These are phyloP conservation scores for Podosphaera fusca DNA, from an alignment of 2,329 filamentous ascomycete species.

Conservation along the genomic window DNA sequence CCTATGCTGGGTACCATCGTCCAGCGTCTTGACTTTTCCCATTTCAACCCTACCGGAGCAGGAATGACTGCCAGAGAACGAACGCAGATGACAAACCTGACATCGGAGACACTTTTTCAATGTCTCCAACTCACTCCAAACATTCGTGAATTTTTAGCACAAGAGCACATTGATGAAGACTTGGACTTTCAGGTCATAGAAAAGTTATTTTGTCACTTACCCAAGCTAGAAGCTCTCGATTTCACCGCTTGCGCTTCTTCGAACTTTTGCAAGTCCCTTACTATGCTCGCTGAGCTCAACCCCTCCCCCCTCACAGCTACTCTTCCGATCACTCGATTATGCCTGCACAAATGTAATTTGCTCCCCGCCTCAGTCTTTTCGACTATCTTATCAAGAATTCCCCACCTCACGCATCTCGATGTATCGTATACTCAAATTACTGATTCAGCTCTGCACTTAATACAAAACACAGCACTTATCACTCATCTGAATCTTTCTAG, in stretches of 20 bases:
- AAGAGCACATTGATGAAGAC: conserved; percentile 64
- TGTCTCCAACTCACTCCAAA: conserved; percentile 51
- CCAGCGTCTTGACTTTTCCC: conserved; percentile 60
- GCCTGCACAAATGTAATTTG: conserved; percentile 56
- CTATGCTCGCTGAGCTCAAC: conserved; percentile 20
- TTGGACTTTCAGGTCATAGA: conserved; percentile 42
- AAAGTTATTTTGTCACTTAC: conserved; percentile 25
- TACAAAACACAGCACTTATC: conserved; percentile 46
- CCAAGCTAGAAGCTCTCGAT: conserved; percentile 41
- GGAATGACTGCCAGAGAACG: conserved; percentile 57
- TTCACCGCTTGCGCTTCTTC: conserved; percentile 54
- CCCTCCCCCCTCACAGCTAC: conserved; percentile 21
- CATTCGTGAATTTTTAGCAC: conserved; percentile 54
- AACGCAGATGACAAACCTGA: conserved; percentile 51
- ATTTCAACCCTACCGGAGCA: conserved; percentile 60
- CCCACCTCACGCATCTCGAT: conserved; percentile 51
- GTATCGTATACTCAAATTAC: conserved; percentile 59
- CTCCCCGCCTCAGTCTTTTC: conserved; percentile 46
- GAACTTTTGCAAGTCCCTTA: conserved; percentile 42
- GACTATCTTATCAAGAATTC: conserved; percentile 44
- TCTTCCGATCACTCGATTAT: conserved; percentile 41
- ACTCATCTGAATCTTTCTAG: conserved; percentile 61
- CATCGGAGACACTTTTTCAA: conserved; percentile 44
- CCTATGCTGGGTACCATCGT: conserved; percentile 51
- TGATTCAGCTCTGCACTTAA: conserved; percentile 42